Evolutionary conservation across 1,284 basidiomycete genomes (phyloP).

Genomic region (Xerocomus amazonicus): DNA sequence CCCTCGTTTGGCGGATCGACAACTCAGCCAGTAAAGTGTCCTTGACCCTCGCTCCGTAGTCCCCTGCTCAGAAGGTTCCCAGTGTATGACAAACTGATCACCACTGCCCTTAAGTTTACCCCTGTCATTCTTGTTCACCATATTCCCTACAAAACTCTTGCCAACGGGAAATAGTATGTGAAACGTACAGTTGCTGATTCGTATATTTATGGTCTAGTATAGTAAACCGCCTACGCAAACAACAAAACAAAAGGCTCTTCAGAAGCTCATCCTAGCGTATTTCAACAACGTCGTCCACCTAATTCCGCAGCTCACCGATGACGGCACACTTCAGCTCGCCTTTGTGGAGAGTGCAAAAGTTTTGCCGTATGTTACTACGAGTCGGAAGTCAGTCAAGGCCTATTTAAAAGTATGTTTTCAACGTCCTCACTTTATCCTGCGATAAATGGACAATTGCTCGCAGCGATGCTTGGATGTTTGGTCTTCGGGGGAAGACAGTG

Average conservation of each 20-base stretch:
- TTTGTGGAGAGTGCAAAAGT: conserved; percentile 83
- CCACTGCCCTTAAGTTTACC: conserved; percentile 86
- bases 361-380: conserved; percentile 80
- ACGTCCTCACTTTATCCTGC: neutral
- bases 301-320: conserved; percentile 72
- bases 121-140: conserved; percentile 88
- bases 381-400: conserved; percentile 77
- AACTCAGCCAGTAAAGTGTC: conserved; percentile 52
- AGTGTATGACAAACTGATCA: conserved; percentile 93
- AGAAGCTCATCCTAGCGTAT: conserved; percentile 86
- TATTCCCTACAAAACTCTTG: conserved; percentile 80
- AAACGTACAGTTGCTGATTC: conserved; percentile 2
- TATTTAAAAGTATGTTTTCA: conserved; percentile 71
- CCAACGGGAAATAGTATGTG: conserved; percentile 81
- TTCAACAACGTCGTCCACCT: conserved; percentile 83
- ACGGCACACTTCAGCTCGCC: conserved; percentile 67
- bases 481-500: conserved; percentile 78
- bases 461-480: conserved; percentile 82
- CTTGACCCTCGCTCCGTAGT: neutral
- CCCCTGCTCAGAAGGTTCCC: conserved; percentile 4
- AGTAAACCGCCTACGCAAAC: conserved; percentile 79
- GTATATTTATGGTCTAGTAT: neutral
- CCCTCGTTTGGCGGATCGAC: conserved; percentile 79
- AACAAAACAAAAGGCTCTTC: conserved; percentile 73
- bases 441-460: neutral